phyloP scores from a whole-genome alignment of 2,329 filamentous ascomycete species.

The Cladosporium sp. region DNA sequence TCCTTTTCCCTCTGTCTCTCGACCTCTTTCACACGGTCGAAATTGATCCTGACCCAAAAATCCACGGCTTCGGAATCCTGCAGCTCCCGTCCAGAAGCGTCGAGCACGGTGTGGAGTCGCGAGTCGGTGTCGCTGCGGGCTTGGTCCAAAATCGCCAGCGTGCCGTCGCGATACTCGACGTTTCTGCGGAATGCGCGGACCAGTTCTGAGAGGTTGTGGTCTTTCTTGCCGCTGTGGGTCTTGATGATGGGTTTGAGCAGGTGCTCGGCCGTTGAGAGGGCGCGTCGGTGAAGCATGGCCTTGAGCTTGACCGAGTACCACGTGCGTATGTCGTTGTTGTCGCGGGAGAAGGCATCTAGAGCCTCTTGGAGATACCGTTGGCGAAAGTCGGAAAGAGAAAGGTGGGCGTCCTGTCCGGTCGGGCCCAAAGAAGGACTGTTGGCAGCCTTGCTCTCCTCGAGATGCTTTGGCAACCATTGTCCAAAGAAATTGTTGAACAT shows the following conservation, averaged over 20 bases:
- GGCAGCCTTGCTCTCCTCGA: slow-evolving; percentile 26
- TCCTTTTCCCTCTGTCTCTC: slow-evolving; percentile 1
- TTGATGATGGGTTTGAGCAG: slow-evolving; percentile 27
- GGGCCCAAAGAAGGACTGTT: background rate
- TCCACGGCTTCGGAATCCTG: slow-evolving; percentile 20
- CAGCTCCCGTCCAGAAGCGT: slow-evolving; percentile 17
- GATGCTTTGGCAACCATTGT: slow-evolving; percentile 60
- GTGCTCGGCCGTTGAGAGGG: slow-evolving; percentile 26
- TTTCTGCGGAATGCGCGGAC: slow-evolving; percentile 33
- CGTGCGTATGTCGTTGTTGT: no score
- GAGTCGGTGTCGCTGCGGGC: slow-evolving; percentile 20
- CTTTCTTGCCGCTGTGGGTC: slow-evolving; percentile 22
- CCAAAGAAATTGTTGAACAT: slow-evolving; percentile 63
- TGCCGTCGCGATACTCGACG: slow-evolving; percentile 23
- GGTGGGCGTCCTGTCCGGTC: background rate
- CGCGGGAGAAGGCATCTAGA: slow-evolving; percentile 38
- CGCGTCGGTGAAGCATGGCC: slow-evolving; percentile 11
- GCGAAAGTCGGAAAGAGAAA: slow-evolving; percentile 36
- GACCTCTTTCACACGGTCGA: background rate
- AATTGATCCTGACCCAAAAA: slow-evolving; percentile 23
- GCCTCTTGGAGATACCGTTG: slow-evolving; percentile 55
- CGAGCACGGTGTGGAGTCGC: slow-evolving; percentile 26
- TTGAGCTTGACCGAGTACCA: no score
- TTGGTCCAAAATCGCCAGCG: no score
- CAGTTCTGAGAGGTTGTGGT: slow-evolving; percentile 29